Base-by-base conservation (phyloP, 129 eudicot species). In the Dittrichia graveolens region DNA sequence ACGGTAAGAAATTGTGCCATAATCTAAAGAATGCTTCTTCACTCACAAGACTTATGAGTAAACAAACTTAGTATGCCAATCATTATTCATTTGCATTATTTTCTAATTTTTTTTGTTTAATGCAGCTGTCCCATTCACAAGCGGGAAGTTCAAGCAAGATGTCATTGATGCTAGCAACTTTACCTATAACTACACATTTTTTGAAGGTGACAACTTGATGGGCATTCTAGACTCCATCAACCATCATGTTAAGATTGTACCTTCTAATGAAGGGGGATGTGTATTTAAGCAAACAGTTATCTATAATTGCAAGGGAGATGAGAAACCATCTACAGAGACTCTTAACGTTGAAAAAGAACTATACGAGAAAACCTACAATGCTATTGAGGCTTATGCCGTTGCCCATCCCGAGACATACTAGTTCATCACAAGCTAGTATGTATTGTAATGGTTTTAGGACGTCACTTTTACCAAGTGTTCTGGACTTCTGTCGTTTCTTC, bases 201-300 rank as follows among this genome's bases (percentile, higher is more conserved):
- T 52, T 52, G 58, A 52, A 52, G 58, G 58, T 0, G 58, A 52
- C 58, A 52, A 52, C 58, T 52, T 52, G 11, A 52, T 52, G 58
- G 31, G 58, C 58, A 52, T 52, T 6, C 16, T 52, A 52, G 34
- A 52, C 24, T 52, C 58, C 31, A 52, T 52, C 58, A 52, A 52
- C 34, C 58, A 52, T 52, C 31, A 52, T 52, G 58, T 52, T 52
- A 52, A 52, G 58, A 52, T 52, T 15, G 7, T 14, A 14, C 31
- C 58, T 4, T 0, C 58, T 14, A 10, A 19, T 14, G 10, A 52
- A 7, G 57, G 57, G 3, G 57, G 57, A 14, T 52, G 57, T 8
- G 2, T 55, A 19, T 55, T 55, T 12, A 55, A 55, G 61, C 61
- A 55, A 7, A 55, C 61, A 3, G 61, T 55, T 13, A 7, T 55